Evolutionary conservation across 2,329 filamentous ascomycete genomes (phyloP).

Genomic region (Epichloe hybrida): DNA sequence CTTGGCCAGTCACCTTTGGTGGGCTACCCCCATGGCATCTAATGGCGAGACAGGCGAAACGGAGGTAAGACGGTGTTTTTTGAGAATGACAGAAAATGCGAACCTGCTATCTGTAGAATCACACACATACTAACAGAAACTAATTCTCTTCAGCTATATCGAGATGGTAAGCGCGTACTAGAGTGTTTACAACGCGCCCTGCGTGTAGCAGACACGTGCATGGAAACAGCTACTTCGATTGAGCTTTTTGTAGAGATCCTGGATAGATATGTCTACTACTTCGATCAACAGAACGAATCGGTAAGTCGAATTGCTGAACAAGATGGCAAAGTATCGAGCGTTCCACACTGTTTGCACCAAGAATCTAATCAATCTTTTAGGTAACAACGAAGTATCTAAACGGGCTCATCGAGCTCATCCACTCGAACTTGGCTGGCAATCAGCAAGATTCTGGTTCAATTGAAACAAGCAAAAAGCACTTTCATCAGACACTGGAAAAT

Average conservation of each 20-base stretch:
- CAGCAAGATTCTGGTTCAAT: slow-evolving; percentile 68
- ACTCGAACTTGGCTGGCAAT: slow-evolving; percentile 83
- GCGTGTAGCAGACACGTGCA: slow-evolving; percentile 93
- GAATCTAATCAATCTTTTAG: slow-evolving; percentile 19
- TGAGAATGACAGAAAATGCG: neutral
- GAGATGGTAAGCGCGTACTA: slow-evolving; percentile 90
- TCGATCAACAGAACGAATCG: slow-evolving; percentile 96
- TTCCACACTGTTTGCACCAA: neutral
- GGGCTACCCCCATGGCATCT: slow-evolving; percentile 67
- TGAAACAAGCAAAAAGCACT: slow-evolving; percentile 85
- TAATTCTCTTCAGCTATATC: slow-evolving; percentile 58
- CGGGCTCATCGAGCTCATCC: slow-evolving; percentile 92
- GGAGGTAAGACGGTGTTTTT: slow-evolving; percentile 37
- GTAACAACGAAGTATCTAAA: slow-evolving; percentile 97
- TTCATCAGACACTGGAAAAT: slow-evolving; percentile 87
- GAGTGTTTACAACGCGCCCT: slow-evolving; percentile 93
- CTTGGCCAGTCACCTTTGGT: slow-evolving; percentile 93
- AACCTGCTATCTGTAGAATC: neutral
- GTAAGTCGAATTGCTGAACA: slow-evolving; percentile 29
- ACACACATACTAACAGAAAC: neutral
- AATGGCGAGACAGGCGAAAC: slow-evolving; percentile 71
- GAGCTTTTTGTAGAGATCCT: slow-evolving; percentile 94
- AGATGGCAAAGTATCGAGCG: neutral
- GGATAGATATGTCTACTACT: slow-evolving; percentile 98
- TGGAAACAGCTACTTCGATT: slow-evolving; percentile 94